Evolutionary conservation across 768 basidiomycete genomes (phyloP), one percentile per base, ranked within the genome.

Genomic region (Chalciporus piperatus): DNA sequence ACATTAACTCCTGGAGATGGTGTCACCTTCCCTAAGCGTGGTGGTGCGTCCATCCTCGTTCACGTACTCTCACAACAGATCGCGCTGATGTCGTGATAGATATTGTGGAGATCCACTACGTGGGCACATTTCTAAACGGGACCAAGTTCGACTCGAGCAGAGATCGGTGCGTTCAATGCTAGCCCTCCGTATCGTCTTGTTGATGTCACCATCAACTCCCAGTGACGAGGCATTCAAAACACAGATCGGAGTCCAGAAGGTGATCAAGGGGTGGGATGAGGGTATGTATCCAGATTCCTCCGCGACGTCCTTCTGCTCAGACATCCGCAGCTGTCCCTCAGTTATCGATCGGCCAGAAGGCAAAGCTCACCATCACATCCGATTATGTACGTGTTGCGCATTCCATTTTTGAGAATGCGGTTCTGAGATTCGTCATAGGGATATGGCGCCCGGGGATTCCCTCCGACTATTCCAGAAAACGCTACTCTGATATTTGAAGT

Each of bases 241-340:
- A 3, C 63, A 80, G 64, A 92, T 92, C 56, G 89, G 92, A 41
- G 73, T 82, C 17, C 87, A 89, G 8, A 83, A 85, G 63, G 92
- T 95, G 42, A 93, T 95, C 72, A 86, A 77, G 63, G 89, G 92
- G 27, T 94, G 91, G 92, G 92, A 93, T 62, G 89, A 92, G 68
- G 92, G 92, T 85, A 57, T 59, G 77, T 70, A 32, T 23, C 8
- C 13, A 12, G 9, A 17, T 40, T 25, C 32, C 4, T 12, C 30
- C 11, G 27, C 8, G 20, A 28, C 25, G 6, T 14, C 11, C 12
- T 41, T 8, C 11, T 16, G 16, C 10, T 55, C 32, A 56, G 49
- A 37, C 25, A 32, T 41, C 9, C 6, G 42, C 61, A 92, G 90
- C 84, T 45, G 89, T 95, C 14, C 82, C 78, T 5, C 75, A 90